Evolutionary conservation across 805 yeast genomes (phyloP), one percentile per base, ranked within the genome.

Genomic region (Kluyveromyces dobzhanskii): DNA sequence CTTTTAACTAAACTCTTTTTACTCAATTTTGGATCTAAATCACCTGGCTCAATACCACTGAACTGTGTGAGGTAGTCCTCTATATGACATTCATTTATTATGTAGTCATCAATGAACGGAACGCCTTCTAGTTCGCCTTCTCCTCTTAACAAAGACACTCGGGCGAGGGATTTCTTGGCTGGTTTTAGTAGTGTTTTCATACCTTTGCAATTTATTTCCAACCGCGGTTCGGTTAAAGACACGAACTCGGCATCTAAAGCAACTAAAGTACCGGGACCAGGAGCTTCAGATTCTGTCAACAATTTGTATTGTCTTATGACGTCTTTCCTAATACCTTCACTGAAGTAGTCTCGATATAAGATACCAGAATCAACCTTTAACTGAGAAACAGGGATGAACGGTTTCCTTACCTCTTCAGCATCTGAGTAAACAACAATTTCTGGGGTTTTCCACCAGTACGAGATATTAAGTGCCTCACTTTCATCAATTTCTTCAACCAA

Each of bases 201-300:
- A 0, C 97, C 97, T 44, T 76, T 76, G 39, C 80, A 76, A 38
- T 76, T 75, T 35, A 90, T 73, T 53, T 88, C 97, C 32, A 76
- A 73, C 44, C 80, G 76, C 48, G 87, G 97, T 3, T 83, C 83
- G 35, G 78, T 75, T 24, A 88, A 57, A 23, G 79, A 73, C 3
- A 92, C 97, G 68, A 94, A 92, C 59, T 92, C 99, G 0, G 99
- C 97, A 66, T 92, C 99, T 41, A 92, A 81, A 0, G 97, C 98
- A 14, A 90, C 79, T 29, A 87, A 57, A 1, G 85, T 67, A 0
- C 95, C 95, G 0, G 78, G 71, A 16, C 54, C 53, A 0, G 96
- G 96, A 0, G 85, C 84, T 49, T 83, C 88, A 34, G 71, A 69
- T 25, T 63, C 62, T 0, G 86, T 76, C 42, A 85, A 62, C n/a